Conservation (phyloP, 495 filamentous ascomycete genomes). For the Penicillium egyptiacum region DNA sequence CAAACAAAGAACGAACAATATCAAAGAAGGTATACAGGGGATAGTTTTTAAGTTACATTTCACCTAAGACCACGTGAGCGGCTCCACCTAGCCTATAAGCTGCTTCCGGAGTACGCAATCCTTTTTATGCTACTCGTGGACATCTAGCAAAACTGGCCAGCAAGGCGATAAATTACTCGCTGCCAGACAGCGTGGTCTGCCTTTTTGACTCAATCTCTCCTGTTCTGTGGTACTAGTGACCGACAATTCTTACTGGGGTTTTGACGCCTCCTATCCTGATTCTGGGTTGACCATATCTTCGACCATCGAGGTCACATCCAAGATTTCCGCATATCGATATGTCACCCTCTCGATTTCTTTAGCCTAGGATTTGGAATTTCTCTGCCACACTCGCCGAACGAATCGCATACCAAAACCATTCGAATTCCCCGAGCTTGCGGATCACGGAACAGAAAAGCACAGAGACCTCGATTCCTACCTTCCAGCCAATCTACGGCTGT, state of each 20-base stretch:
- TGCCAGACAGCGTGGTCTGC: constrained; percentile 4
- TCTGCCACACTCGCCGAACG: not conserved
- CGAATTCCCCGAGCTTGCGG: constrained; percentile 2
- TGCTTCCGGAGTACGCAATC: constrained; percentile 20
- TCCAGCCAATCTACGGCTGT: constrained; percentile 2
- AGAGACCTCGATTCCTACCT: not conserved
- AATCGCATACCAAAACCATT: not conserved
- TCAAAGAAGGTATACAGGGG: not conserved
- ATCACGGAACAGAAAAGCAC: constrained; percentile 3
- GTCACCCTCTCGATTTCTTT: constrained; percentile 9
- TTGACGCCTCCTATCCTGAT: constrained; percentile 6
- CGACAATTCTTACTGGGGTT: not conserved
- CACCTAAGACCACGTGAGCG: constrained; percentile 12
- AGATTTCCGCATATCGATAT: constrained; percentile 6
- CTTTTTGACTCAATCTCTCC: not conserved
- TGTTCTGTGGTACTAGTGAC: constrained; percentile 1
- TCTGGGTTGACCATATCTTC: constrained; percentile 4
- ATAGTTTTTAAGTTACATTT: not conserved
- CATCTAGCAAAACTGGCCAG: not conserved
- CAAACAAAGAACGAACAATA: not conserved
- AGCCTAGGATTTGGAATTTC: not conserved
- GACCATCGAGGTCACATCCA: constrained; percentile 10
- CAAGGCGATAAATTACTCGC: not conserved
- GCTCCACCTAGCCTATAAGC: constrained; percentile 5
- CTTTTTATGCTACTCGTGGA: not conserved